Conservation (phyloP, 2,329 filamentous ascomycete species). For the Dactylellina parvicollis region DNA sequence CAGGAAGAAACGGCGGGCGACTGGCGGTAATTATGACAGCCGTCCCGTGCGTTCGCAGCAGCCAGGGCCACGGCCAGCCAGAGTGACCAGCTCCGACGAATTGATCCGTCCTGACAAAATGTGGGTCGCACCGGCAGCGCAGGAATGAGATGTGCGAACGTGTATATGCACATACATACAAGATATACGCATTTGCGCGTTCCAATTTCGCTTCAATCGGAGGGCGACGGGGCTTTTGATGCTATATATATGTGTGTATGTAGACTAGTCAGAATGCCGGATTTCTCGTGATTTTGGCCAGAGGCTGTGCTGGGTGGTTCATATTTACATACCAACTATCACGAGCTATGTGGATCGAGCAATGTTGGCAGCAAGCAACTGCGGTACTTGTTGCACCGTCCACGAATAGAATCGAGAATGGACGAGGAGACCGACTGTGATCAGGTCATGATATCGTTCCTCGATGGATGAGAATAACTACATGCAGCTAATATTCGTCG, state of each 20-base stretch:
- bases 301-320: neutral
- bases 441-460: neutral
- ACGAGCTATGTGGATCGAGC: conserved; percentile 14
- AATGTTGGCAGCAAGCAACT: no score
- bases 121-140: neutral
- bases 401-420: conserved; percentile 25
- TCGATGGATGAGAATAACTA: neutral
- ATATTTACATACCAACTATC: conserved; percentile 16
- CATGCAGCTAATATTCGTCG: neutral
- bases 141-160: neutral
- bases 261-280: neutral
- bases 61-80: neutral
- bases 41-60: conserved; percentile 28
- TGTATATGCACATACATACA: neutral
- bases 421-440: neutral
- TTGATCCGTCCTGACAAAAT: neutral
- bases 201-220: conserved; percentile 42
- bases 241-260: conserved; percentile 34
- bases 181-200: neutral
- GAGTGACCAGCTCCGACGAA: neutral
- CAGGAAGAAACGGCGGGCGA: no score
- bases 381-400: no score
- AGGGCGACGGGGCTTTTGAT: conserved; percentile 45
- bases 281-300: no score
- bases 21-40: no score